Percentiles rank a stretch among this genome's conserved stretches.
phyloP scores from a whole-genome alignment of 208 protist species.

The Leishmania guyanensis region DNA sequence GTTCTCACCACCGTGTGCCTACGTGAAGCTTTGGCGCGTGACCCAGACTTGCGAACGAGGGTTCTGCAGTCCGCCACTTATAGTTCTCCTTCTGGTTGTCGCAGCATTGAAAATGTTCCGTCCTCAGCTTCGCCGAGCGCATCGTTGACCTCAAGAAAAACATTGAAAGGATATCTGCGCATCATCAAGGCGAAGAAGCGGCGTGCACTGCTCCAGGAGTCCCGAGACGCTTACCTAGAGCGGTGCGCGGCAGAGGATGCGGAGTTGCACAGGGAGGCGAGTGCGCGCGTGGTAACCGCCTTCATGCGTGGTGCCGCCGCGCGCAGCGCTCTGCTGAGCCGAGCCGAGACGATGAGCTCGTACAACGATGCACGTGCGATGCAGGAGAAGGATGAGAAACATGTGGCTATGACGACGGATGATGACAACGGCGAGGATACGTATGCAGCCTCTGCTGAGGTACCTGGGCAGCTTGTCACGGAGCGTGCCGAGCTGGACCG shows the following conservation, averaged over 20 bases:
- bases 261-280: constrained; percentile 16
- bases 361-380: constrained; percentile 27
- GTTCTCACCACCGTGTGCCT: constrained; percentile 10
- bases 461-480: not conserved
- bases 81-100: not conserved
- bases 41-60: constrained; percentile 9
- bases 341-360: constrained; percentile 1
- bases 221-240: constrained; percentile 28
- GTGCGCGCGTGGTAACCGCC: constrained; percentile 21
- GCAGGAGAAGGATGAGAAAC: constrained; percentile 13
- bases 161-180: constrained; percentile 4
- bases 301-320: constrained; percentile 31
- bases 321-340: constrained; percentile 10
- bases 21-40: constrained; percentile 5
- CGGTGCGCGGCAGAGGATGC: constrained; percentile 10
- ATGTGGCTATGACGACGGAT: not conserved
- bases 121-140: not conserved
- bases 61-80: not conserved
- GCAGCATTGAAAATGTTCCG: not conserved
- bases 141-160: not conserved
- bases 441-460: too few species aligned
- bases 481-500: not conserved
- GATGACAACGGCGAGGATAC: not conserved
- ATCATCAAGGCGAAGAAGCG: constrained; percentile 27
- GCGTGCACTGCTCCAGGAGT: constrained; percentile 8